Conservation (phyloP, 257 asterid genomes). For the Datura wrightii region DNA sequence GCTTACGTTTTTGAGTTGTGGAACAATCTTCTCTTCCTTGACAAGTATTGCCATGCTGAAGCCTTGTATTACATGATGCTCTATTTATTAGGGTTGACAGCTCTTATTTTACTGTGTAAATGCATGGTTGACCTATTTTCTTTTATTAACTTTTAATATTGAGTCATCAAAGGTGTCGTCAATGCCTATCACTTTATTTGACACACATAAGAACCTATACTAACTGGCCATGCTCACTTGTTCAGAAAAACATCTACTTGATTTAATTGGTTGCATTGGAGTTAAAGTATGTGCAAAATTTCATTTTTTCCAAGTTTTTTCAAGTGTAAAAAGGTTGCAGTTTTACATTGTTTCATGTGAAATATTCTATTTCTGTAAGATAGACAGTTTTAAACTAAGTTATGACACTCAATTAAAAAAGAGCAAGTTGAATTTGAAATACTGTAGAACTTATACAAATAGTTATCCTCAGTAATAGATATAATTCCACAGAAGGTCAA, state of each 20-base stretch:
- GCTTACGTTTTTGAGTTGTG: neutral
- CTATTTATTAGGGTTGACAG: neutral
- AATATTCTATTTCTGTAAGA: neutral
- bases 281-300: neutral
- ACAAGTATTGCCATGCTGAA: neutral
- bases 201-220: neutral
- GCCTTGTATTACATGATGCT: slow-evolving; percentile 15
- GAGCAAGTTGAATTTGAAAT: slow-evolving; percentile 12
- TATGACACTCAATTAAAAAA: neutral
- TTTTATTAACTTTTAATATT: neutral
- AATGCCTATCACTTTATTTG: neutral
- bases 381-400: neutral
- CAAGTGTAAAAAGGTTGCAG: neutral
- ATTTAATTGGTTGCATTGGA: slow-evolving; percentile 4
- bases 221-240: slow-evolving; percentile 3
- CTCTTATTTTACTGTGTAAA: neutral
- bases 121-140: slow-evolving; percentile 9
- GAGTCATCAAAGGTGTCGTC: neutral
- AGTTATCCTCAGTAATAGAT: neutral
- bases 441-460: neutral
- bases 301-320: slow-evolving; percentile 16
- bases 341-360: neutral
- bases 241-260: slow-evolving; percentile 23
- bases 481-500: neutral
- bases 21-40: neutral